A percentile compares a stretch with the other conserved stretches of the same genome.
phyloP scores from a whole-genome alignment of 78 protist species.

The Paulinella micropora region DNA sequence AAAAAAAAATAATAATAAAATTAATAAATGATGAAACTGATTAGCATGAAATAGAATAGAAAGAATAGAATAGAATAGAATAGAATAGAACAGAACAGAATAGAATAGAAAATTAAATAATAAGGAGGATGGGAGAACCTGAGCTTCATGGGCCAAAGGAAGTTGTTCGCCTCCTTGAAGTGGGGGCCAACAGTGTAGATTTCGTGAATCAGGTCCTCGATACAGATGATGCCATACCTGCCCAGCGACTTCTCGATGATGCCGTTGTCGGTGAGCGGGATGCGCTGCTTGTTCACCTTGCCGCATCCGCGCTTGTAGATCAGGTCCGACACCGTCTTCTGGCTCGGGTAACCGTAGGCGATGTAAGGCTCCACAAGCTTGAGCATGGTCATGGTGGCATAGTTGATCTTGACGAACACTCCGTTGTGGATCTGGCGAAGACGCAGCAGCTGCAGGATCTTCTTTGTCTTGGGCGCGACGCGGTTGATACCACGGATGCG shows the following conservation, averaged over 20 bases:
- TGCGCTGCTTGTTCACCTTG: constrained; percentile 68
- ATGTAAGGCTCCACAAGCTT: constrained; percentile 85
- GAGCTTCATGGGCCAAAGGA: constrained; percentile 99
- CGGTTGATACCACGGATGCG: constrained; percentile 96
- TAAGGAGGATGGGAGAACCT: no score
- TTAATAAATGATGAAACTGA: no score
- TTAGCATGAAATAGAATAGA: no score
- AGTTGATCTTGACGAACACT: constrained; percentile 89
- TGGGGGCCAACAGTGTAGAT: constrained; percentile 86
- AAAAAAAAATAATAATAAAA: no score
- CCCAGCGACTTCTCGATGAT: constrained; percentile 69
- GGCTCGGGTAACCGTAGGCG: constrained; percentile 90
- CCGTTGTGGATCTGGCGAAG: constrained; percentile 97
- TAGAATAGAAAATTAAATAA: no score
- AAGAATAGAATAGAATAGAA: no score
- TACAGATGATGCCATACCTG: constrained; percentile 70
- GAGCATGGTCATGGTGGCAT: constrained; percentile 93
- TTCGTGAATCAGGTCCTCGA: constrained; percentile 98
- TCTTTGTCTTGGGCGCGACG: constrained; percentile 77
- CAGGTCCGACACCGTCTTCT: constrained; percentile 82
- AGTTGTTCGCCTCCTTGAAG: constrained; percentile 81
- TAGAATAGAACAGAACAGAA: no score
- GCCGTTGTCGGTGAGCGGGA: constrained; percentile 78
- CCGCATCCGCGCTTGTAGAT: constrained; percentile 97
- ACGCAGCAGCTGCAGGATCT: constrained; percentile 93